A percentile compares a stretch with the other conserved stretches of the same genome.
Evolutionary conservation across 2,329 filamentous ascomycete species (phyloP).

Genomic region (Monilinia polystroma): DNA sequence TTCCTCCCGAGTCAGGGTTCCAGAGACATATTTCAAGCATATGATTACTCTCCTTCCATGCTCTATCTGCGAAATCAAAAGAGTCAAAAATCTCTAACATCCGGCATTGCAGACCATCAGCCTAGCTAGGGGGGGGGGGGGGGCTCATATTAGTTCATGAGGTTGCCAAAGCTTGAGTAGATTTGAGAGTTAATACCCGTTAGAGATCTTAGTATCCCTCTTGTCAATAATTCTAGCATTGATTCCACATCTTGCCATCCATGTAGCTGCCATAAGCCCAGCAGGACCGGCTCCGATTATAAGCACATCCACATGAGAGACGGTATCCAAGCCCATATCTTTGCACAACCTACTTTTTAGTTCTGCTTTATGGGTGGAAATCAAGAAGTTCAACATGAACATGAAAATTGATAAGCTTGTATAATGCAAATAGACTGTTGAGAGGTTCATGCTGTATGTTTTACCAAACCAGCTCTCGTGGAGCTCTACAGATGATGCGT

Average conservation of each 20-base stretch:
- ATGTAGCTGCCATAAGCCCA: constrained; percentile 50
- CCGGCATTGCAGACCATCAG: constrained; percentile 61
- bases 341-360: background rate
- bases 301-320: constrained; percentile 45
- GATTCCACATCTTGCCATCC: constrained; percentile 50
- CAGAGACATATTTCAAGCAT: constrained; percentile 63
- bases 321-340: background rate
- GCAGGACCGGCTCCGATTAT: constrained; percentile 53
- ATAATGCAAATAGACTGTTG: background rate
- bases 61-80: constrained; percentile 64
- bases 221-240: constrained; percentile 51
- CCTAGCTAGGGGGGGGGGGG: constrained; percentile 49
- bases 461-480: background rate
- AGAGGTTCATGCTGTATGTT: no score
- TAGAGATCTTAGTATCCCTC: constrained; percentile 40
- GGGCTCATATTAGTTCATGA: background rate
- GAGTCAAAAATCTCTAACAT: constrained; percentile 70
- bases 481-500: background rate
- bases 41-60: constrained; percentile 65
- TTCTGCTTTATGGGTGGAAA: background rate
- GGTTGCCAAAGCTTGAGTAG: background rate
- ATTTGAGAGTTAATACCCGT: constrained; percentile 23
- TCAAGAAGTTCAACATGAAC: background rate
- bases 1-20: constrained; percentile 61
- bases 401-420: background rate